Evolutionary conservation across 2,329 filamentous ascomycete genomes (phyloP).

Genomic region (Aureobasidium sp.): DNA sequence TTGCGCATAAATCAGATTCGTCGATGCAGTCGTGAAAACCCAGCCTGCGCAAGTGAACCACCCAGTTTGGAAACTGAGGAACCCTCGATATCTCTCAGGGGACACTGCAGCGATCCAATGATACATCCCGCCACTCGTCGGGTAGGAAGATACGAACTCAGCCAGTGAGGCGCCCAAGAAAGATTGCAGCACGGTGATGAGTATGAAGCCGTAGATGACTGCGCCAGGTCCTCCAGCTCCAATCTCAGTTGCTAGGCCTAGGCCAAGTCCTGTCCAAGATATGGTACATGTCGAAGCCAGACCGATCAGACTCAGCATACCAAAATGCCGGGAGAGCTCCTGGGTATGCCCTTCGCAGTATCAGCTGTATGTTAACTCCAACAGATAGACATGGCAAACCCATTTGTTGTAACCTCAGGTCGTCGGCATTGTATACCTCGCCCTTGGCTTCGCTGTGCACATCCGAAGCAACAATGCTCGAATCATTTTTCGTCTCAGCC

Average conservation of each 20-base stretch:
- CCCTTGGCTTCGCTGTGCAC: not conserved
- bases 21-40: constrained; percentile 19
- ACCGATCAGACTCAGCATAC: constrained; percentile 7
- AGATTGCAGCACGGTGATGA: constrained; percentile 18
- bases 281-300: constrained; percentile 17
- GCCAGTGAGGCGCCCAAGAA: constrained; percentile 19
- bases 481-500: not conserved
- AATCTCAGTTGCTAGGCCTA: constrained; percentile 17
- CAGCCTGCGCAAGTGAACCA: constrained; percentile 17
- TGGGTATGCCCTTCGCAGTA: not conserved
- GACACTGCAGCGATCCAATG: constrained; percentile 19
- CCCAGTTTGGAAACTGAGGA: constrained; percentile 18
- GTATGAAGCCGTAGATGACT: constrained; percentile 19
- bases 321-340: constrained; percentile 9
- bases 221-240: constrained; percentile 17
- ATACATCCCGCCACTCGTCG: constrained; percentile 20
- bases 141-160: constrained; percentile 18
- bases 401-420: constrained; percentile 3
- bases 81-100: constrained; percentile 15
- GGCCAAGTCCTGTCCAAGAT: constrained; percentile 19
- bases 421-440: not conserved
- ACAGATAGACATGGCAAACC: not conserved
- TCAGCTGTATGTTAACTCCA: not conserved
- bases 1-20: constrained; percentile 18
- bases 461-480: not conserved